phyloP scores from a whole-genome alignment of 1,284 basidiomycete species.

The Ustanciosporium gigantosporum region DNA sequence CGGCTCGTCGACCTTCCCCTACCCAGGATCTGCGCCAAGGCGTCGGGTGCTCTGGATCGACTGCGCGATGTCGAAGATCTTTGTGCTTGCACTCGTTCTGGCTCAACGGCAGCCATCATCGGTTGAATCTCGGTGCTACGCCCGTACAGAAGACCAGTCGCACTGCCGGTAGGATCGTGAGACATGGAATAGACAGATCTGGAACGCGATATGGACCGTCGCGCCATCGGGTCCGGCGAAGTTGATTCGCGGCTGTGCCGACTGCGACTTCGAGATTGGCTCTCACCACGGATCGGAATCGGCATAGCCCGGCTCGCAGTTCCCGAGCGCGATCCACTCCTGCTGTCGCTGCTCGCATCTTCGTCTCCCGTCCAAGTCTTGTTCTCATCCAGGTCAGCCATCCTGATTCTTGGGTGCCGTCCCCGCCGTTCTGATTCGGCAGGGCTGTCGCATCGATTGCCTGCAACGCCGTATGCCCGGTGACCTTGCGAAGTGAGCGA shows the following conservation, averaged over 20 bases:
- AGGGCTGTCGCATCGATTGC: conserved; percentile 33
- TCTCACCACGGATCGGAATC: conserved; percentile 27
- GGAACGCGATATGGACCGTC: conserved; percentile 18
- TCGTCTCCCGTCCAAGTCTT: conserved; percentile 36
- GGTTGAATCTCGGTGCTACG: conserved; percentile 24
- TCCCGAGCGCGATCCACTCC: conserved; percentile 4
- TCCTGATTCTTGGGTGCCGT: conserved; percentile 18
- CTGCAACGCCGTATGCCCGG: conserved; percentile 6
- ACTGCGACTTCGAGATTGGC: conserved; percentile 38
- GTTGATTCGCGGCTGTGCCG: conserved; percentile 27
- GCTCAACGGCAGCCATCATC: conserved; percentile 1
- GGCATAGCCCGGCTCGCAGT: conserved; percentile 8
- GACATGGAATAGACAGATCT: conserved; percentile 16
- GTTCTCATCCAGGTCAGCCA: conserved; percentile 43
- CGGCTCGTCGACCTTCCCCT: conserved; percentile 28
- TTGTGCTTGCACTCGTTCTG: conserved; percentile 24
- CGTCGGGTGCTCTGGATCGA: conserved; percentile 40
- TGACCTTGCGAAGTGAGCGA: conserved; percentile 10
- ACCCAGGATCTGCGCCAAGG: conserved; percentile 35
- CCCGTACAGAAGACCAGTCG: conserved; percentile 13
- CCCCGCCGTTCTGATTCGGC: conserved; percentile 36
- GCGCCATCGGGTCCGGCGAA: conserved; percentile 22
- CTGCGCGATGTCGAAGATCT: conserved; percentile 30
- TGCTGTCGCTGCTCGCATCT: conserved; percentile 8
- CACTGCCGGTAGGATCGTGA: conserved; percentile 4